Evolutionary conservation across 192 early-diverging fungal genomes (phyloP).

Genomic region (Pilaira anomala): DNA sequence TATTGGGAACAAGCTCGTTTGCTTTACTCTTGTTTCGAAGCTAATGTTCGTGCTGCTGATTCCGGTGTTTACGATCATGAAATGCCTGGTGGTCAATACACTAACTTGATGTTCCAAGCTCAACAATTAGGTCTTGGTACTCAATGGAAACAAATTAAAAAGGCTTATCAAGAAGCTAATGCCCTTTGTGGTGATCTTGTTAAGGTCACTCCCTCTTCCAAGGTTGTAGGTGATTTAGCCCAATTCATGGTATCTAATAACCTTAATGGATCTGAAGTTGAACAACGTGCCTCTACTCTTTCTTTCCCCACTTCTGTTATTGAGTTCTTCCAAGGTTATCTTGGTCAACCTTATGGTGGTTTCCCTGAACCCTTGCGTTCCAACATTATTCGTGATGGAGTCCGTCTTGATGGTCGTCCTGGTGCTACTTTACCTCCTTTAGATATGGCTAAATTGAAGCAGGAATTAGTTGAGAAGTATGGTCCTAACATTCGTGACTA

Average conservation of each 20-base stretch:
- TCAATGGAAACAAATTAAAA: constrained; percentile 92
- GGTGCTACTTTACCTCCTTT: constrained; percentile 77
- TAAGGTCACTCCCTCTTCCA: constrained; percentile 97
- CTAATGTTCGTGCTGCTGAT: constrained; percentile 84
- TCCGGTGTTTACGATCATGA: constrained; percentile 93
- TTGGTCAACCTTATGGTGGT: constrained; percentile 92
- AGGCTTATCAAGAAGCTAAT: constrained; percentile 88
- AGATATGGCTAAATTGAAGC: constrained; percentile 72
- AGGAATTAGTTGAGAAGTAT: constrained; percentile 77
- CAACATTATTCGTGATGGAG: constrained; percentile 73
- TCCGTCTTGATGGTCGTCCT: constrained; percentile 80
- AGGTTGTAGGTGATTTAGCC: constrained; percentile 97
- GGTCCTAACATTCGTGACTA: constrained; percentile 80
- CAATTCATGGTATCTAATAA: constrained; percentile 97
- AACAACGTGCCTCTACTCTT: constrained; percentile 70
- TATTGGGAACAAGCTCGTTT: constrained; percentile 98
- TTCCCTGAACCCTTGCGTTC: constrained; percentile 89
- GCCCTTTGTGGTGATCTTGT: constrained; percentile 91
- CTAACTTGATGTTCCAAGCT: constrained; percentile 96
- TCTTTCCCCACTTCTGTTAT: constrained; percentile 93
- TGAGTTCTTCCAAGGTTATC: constrained; percentile 95
- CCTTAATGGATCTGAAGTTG: constrained; percentile 69
- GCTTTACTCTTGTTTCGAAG: constrained; percentile 95
- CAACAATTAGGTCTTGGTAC: constrained; percentile 91
- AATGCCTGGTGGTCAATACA: constrained; percentile 99